Percentiles rank a stretch among this genome's conserved stretches.
Conservation (phyloP, 768 basidiomycete species). For the Pleurotus ostreatus region DNA sequence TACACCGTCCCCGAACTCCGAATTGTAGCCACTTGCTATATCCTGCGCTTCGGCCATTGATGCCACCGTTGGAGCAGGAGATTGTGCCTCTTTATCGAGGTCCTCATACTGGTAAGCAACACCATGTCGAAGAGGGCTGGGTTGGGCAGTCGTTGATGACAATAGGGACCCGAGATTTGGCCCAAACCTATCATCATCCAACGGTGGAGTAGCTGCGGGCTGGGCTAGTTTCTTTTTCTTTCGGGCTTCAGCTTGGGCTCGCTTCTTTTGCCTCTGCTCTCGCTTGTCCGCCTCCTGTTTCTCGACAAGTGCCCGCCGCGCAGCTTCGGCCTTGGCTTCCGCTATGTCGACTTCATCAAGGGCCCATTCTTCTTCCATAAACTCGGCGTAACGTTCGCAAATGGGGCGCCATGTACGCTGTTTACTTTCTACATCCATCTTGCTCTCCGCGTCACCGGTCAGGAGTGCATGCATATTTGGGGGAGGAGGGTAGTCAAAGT, state of each 20-base stretch:
- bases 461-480: constrained; percentile 70
- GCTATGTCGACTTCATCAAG: constrained; percentile 77
- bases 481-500: constrained; percentile 80
- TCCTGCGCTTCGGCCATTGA: constrained; percentile 48
- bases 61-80: constrained; percentile 47
- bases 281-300: constrained; percentile 47
- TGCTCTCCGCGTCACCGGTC: constrained; percentile 19
- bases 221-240: constrained; percentile 42
- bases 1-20: constrained; percentile 38
- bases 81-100: constrained; percentile 31
- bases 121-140: constrained; percentile 40
- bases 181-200: constrained; percentile 19
- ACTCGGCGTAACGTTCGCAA: constrained; percentile 82
- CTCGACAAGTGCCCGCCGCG: constrained; percentile 31
- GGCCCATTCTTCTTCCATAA: constrained; percentile 75
- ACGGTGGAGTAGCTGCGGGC: constrained; percentile 18
- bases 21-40: constrained; percentile 51
- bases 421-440: constrained; percentile 17
- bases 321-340: constrained; percentile 48
- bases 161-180: constrained; percentile 3
- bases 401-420: constrained; percentile 72
- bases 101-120: constrained; percentile 31
- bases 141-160: constrained; percentile 18
- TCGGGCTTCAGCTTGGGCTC: constrained; percentile 47
- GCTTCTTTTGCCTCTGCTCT: constrained; percentile 43